These are phyloP conservation scores for Penicillium glabrum DNA, from an alignment of 2,329 filamentous ascomycete genomes.

Conservation along the genomic window DNA sequence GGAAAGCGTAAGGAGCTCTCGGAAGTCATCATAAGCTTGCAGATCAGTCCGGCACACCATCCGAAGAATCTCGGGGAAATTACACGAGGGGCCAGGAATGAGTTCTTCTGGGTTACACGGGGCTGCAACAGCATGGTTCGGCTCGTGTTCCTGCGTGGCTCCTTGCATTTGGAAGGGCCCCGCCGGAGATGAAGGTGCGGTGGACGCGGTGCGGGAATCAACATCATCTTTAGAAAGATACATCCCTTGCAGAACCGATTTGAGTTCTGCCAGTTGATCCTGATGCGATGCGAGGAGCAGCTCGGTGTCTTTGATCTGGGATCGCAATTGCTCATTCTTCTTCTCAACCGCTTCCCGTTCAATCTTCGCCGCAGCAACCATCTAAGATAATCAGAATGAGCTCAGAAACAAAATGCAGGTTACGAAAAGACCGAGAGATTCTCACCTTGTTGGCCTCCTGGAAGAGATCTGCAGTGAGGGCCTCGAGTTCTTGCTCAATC, in stretches of 20 bases:
- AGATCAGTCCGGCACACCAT: slow-evolving; percentile 82
- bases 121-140: slow-evolving; percentile 53
- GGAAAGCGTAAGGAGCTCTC: slow-evolving; percentile 69
- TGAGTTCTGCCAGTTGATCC: slow-evolving; percentile 88
- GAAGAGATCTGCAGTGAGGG: slow-evolving; percentile 87
- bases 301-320: slow-evolving; percentile 85
- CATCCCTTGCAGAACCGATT: slow-evolving; percentile 89
- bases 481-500: slow-evolving; percentile 91
- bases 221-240: slow-evolving; percentile 68
- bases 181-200: slow-evolving; percentile 77
- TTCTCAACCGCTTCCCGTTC: slow-evolving; percentile 79
- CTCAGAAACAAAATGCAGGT: not conserved
- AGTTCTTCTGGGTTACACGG: slow-evolving; percentile 53
- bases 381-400: slow-evolving; percentile 47
- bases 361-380: slow-evolving; percentile 86
- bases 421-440: not conserved
- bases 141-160: slow-evolving; percentile 60
- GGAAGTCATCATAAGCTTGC: slow-evolving; percentile 80
- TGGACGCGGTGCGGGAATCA: slow-evolving; percentile 62
- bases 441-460: slow-evolving; percentile 88
- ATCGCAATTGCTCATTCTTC: slow-evolving; percentile 82
- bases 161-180: slow-evolving; percentile 57
- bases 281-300: slow-evolving; percentile 83
- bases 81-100: slow-evolving; percentile 63
- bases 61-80: slow-evolving; percentile 79